A percentile compares a stretch with the other conserved stretches of the same genome.
Evolutionary conservation across 768 basidiomycete species (phyloP).

Genomic region (Mycena pura): DNA sequence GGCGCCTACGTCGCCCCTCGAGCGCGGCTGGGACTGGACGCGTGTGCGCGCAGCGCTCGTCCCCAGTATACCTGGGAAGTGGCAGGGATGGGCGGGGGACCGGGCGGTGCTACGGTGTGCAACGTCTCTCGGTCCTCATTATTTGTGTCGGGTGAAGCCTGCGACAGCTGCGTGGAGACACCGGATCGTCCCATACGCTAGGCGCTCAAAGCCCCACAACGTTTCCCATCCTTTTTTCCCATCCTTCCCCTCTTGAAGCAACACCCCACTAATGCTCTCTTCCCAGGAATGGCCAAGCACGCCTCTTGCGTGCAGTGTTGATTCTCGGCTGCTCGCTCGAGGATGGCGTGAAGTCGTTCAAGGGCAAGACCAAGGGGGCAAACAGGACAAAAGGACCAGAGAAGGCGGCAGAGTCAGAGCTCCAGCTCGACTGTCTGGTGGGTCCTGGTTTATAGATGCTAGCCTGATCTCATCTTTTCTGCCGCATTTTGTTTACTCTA

Average conservation of each 20-base stretch:
- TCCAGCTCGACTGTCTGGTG: constrained; percentile 68
- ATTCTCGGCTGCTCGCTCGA: constrained; percentile 50
- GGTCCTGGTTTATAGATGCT: constrained; percentile 20
- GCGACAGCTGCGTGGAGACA: too few species aligned
- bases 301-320: constrained; percentile 58
- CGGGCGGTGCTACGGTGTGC: constrained; percentile 14
- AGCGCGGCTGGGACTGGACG: constrained; percentile 63
- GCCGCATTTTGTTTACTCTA: not conserved
- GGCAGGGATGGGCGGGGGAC: constrained; percentile 57
- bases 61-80: constrained; percentile 62
- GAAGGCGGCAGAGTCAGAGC: constrained; percentile 44
- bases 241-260: too few species aligned
- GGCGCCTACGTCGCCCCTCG: constrained; percentile 2
- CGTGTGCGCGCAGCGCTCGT: constrained; percentile 57
- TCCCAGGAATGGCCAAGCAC: constrained; percentile 52
- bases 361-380: constrained; percentile 16
- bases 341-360: not conserved
- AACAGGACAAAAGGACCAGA: constrained; percentile 25
- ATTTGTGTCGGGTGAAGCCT: too few species aligned
- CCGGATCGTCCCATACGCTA: too few species aligned
- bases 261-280: constrained; percentile 21
- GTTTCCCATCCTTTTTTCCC: not conserved
- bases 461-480: not conserved
- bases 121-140: not conserved
- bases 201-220: too few species aligned